These are phyloP conservation scores for Curvularia lunata DNA, from an alignment of 2,329 filamentous ascomycete genomes.

Conservation along the genomic window DNA sequence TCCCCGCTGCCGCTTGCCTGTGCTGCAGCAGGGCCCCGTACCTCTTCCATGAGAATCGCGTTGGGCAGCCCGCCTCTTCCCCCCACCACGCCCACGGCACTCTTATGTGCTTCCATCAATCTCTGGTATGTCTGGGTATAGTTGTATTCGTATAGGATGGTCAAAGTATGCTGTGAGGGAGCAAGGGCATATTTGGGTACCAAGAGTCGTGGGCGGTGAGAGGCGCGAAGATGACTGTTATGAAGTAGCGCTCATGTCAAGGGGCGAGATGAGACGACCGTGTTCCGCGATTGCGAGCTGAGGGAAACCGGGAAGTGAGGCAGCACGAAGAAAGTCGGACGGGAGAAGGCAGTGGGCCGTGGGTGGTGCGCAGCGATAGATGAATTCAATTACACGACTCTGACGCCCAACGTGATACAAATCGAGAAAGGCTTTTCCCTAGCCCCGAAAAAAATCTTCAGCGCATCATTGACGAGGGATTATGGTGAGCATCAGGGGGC, in stretches of 20 bases:
- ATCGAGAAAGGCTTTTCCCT: conserved; percentile 34
- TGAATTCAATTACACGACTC: conserved; percentile 34
- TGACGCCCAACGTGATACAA: conserved; percentile 34
- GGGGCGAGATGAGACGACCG: conserved; percentile 4
- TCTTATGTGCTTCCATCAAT: conserved; percentile 42
- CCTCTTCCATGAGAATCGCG: conserved; percentile 30
- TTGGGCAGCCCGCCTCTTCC: conserved; percentile 34
- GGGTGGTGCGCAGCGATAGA: conserved; percentile 28
- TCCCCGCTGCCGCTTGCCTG: conserved; percentile 53
- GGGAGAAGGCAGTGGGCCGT: conserved; percentile 27
- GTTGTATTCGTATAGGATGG: conserved; percentile 12
- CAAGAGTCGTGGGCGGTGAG: conserved; percentile 40
- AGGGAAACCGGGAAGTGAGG: conserved; percentile 22
- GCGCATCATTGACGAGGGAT: conserved; percentile 16
- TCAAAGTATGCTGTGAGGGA: conserved; percentile 24
- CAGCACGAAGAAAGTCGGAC: conserved; percentile 27
- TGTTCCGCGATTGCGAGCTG: conserved; percentile 20
- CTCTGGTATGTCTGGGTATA: conserved; percentile 10
- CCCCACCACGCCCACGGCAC: conserved; percentile 41
- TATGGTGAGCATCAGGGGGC: conserved; percentile 27
- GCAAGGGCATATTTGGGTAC: conserved; percentile 28
- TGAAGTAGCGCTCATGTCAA: conserved; percentile 28
- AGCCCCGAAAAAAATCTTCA: conserved; percentile 34
- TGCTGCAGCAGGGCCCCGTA: conserved; percentile 16
- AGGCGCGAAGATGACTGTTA: conserved; percentile 34